Conservation (phyloP, 73 alveolate genomes). For the Durusdinium trenchii region DNA sequence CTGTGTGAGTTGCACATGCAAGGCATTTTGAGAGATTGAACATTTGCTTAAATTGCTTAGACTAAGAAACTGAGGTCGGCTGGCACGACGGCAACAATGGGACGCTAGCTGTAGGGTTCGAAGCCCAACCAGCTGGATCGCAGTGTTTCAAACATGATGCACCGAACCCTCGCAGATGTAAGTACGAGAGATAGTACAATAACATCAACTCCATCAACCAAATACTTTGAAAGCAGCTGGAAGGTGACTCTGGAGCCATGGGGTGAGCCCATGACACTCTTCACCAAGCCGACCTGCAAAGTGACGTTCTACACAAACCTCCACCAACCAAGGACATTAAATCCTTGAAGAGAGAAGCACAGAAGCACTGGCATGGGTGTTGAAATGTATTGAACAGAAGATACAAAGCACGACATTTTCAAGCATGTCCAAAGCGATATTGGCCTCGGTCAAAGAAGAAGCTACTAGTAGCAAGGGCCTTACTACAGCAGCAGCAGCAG, state of each 20-base stretch:
- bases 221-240: too few species aligned
- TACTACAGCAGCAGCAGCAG: too few species aligned
- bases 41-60: too few species aligned
- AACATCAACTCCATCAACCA: background rate
- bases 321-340: background rate
- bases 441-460: too few species aligned
- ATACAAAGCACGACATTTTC: too few species aligned
- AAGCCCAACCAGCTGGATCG: background rate
- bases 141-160: background rate
- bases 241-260: constrained; percentile 37
- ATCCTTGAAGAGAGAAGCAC: background rate
- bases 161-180: background rate
- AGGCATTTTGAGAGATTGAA: too few species aligned
- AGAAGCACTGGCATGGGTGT: too few species aligned
- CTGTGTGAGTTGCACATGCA: too few species aligned
- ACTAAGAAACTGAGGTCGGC: background rate
- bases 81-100: constrained; percentile 42
- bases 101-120: background rate
- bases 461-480: too few species aligned
- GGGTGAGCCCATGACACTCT: constrained; percentile 73
- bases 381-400: too few species aligned
- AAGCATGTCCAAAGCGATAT: too few species aligned
- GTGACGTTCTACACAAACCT: constrained; percentile 80
- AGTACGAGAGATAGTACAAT: background rate
- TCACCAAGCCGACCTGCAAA: constrained; percentile 77